phyloP scores from a whole-genome alignment of 108 stramenopile genomes.

The Cyclotella sp. region DNA sequence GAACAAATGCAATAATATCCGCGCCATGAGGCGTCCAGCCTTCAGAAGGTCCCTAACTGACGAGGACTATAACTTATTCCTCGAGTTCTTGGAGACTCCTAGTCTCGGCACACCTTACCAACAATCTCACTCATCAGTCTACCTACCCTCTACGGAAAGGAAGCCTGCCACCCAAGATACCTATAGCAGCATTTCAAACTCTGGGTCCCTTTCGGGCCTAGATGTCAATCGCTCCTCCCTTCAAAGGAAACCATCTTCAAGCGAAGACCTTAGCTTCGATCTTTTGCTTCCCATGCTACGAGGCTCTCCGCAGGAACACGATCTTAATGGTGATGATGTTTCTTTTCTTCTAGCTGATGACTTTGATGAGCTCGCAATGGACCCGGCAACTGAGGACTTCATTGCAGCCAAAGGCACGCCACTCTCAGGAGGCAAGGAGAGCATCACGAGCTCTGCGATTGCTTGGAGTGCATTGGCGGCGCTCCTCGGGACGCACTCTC shows the following conservation, averaged over 20 bases:
- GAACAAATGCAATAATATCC: too few relatives aligned
- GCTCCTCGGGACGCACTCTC: background rate
- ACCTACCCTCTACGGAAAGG: too few relatives aligned
- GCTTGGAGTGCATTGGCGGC: background rate
- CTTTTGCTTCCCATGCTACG: background rate
- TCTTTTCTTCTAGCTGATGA: background rate
- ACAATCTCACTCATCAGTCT: too few relatives aligned
- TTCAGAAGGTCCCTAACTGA: background rate
- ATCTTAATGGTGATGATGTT: too few relatives aligned
- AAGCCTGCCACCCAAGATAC: background rate
- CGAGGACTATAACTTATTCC: background rate
- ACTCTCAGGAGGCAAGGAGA: background rate
- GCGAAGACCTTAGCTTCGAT: background rate
- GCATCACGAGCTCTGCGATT: background rate
- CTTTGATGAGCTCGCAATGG: background rate
- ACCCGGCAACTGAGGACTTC: too few relatives aligned
- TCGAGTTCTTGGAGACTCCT: background rate
- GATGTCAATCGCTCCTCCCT: background rate
- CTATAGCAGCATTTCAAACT: background rate
- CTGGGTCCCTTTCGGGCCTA: too few relatives aligned
- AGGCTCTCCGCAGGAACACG: too few relatives aligned
- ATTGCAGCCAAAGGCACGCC: background rate
- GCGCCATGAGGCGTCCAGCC: background rate
- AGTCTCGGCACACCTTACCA: background rate
- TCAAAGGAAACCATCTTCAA: background rate